Evolutionary conservation across 2,329 filamentous ascomycete genomes (phyloP).

Genomic region (Aspergillus tubingensis): DNA sequence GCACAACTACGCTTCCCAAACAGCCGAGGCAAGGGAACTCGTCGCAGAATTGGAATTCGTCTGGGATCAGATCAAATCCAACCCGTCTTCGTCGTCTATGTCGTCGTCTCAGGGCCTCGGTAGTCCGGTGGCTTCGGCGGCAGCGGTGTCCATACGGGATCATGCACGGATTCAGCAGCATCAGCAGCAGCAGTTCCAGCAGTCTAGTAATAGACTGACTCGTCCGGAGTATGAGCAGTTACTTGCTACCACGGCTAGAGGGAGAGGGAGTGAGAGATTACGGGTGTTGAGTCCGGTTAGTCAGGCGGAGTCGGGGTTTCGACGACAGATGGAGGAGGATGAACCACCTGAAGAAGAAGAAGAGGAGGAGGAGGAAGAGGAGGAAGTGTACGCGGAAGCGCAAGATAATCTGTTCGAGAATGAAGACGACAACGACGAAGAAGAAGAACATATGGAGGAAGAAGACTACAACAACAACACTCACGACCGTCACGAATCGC

Average conservation of each 20-base stretch:
- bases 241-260: constrained; percentile 46
- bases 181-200: constrained; percentile 3
- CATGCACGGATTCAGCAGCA: constrained; percentile 30
- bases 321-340: constrained; percentile 38
- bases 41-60: constrained; percentile 97
- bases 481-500: constrained; percentile 5
- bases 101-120: neutral
- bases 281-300: constrained; percentile 82
- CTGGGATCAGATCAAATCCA: constrained; percentile 96
- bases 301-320: constrained; percentile 61
- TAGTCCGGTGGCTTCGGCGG: neutral
- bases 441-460: neutral
- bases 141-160: too few species aligned
- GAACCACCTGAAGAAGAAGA: constrained; percentile 35
- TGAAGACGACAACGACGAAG: constrained; percentile 18
- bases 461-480: constrained; percentile 3
- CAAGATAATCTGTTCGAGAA: constrained; percentile 37
- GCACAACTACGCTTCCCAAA: constrained; percentile 88
- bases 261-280: constrained; percentile 52
- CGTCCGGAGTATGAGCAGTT: constrained; percentile 44
- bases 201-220: constrained; percentile 21
- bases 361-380: constrained; percentile 33
- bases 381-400: constrained; percentile 40
- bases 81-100: constrained; percentile 62
- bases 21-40: constrained; percentile 77